Base-by-base conservation (phyloP, 1,284 basidiomycete species). In the Naganishia liquefaciens region DNA sequence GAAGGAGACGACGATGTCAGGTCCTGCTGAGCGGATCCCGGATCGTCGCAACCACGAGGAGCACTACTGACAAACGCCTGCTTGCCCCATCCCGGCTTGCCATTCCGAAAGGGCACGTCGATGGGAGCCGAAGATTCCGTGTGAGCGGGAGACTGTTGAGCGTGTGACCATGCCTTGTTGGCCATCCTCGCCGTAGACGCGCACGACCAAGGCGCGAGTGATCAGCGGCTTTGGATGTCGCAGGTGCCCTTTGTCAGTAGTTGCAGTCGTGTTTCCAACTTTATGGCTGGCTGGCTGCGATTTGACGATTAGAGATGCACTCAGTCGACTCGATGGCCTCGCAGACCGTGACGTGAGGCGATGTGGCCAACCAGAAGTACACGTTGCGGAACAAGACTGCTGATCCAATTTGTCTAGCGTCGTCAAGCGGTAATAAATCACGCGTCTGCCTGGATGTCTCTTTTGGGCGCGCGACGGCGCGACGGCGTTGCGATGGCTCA, bases 81-180 rank as follows among this genome's bases (percentile, higher is more conserved):
- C 51, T 52, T 52, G 11, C 51, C 51, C 51, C 51, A 52, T n/a
- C 46, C 37, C 6, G 33, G 33, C 33, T 33, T 40, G 44, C 44
- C 33, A 27, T 40, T 39, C 25, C 19, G 17, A 30, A 21, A 15
- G 46, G n/a, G 19, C 37, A 33, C 1, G 15, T 44, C 43, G 44
- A 25, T 30, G 21, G 53, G 23, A 43, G 27, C 54, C 42, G 54
- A 25, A 13, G 39, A n/a, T 33, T 25, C 40, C 50, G 25, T 46
- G 30, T 33, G 33, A 19, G 17, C 15, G 28, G 28, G n/a, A 21
- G 51, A n/a, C 19, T 30, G 51, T 52, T 19, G 11, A 17, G 44
- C 46, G 33, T 60, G 46, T 46, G 40, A 11, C 57, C 57, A 60
- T 39, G 57, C 57, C 57, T 60, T 60, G 57, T 60, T 60, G 57